Conservation (phyloP, 2,329 filamentous ascomycete genomes). For the Diatrype stigma region DNA sequence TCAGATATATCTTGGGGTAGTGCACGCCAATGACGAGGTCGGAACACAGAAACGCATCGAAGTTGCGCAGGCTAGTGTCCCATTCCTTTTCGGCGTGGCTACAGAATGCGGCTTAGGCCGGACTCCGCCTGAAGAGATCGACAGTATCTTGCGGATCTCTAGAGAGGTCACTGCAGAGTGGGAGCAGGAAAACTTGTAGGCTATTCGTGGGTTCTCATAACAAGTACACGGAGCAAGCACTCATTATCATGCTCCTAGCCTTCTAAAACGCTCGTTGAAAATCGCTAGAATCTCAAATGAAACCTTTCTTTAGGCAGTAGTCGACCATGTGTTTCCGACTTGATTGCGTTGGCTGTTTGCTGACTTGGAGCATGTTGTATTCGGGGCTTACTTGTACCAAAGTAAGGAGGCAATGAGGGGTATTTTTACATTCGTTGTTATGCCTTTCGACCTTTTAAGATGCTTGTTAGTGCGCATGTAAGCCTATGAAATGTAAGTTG, state of each 20-base stretch:
- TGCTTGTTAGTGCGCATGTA: neutral
- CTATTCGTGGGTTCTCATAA: neutral
- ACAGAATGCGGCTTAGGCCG: constrained; percentile 22
- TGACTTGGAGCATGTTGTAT: neutral
- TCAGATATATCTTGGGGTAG: constrained; percentile 18
- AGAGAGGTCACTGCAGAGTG: constrained; percentile 13
- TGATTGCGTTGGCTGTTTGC: neutral
- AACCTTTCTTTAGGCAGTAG: neutral
- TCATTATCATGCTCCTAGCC: neutral
- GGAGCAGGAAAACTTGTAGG: constrained; percentile 2
- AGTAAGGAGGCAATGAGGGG: neutral
- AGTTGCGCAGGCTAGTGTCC: constrained; percentile 12
- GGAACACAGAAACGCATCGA: constrained; percentile 20
- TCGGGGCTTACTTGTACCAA: neutral
- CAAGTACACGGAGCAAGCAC: neutral
- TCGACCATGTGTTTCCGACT: neutral
- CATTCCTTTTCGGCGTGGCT: constrained; percentile 19
- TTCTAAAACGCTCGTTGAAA: neutral
- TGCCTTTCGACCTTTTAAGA: neutral
- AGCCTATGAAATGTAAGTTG: neutral
- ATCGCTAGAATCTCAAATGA: neutral
- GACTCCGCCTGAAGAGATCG: constrained; percentile 19
- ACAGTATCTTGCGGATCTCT: constrained; percentile 18
- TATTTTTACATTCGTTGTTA: neutral
- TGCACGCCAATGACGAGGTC: constrained; percentile 19